Evolutionary conservation across 306 rosid species (phyloP).

Genomic region (Cucurbita ficifolia): DNA sequence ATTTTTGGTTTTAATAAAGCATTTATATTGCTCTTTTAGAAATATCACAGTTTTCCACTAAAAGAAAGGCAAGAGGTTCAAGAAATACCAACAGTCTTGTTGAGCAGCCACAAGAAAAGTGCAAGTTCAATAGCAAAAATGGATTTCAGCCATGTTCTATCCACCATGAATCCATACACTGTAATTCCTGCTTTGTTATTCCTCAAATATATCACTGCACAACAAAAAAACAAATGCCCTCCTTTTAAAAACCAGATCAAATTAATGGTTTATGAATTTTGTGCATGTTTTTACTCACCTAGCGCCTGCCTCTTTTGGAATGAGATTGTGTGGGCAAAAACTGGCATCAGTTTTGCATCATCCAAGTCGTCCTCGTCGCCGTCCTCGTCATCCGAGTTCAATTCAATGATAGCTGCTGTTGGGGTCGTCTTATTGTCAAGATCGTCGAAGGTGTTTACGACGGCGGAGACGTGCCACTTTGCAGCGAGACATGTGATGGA

Average conservation of each 20-base stretch:
- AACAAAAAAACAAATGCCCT: background rate
- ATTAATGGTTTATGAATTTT: background rate
- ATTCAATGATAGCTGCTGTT: slow-evolving; percentile 1
- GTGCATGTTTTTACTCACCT: slow-evolving; percentile 23
- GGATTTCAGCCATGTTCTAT: slow-evolving; percentile 83
- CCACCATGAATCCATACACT: slow-evolving; percentile 71
- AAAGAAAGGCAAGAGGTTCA: background rate
- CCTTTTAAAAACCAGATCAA: background rate
- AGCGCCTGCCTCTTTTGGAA: slow-evolving; percentile 84
- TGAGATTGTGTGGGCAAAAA: slow-evolving; percentile 52
- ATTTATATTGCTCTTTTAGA: background rate
- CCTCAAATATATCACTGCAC: slow-evolving; percentile 79
- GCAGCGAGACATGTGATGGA: slow-evolving; percentile 67
- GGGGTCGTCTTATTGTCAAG: slow-evolving; percentile 41
- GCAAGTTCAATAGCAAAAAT: slow-evolving; percentile 69
- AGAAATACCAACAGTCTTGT: slow-evolving; percentile 51
- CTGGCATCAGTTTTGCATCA: slow-evolving; percentile 45
- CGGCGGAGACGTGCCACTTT: slow-evolving; percentile 78
- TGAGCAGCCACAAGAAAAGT: slow-evolving; percentile 78
- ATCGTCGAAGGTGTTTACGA: slow-evolving; percentile 55
- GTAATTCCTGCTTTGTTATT: slow-evolving; percentile 77
- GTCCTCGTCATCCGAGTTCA: slow-evolving; percentile 43
- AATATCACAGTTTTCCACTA: background rate
- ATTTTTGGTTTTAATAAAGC: background rate
- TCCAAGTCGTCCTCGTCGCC: slow-evolving; percentile 65